Conservation (phyloP, 257 asterid genomes). For the Rhazya stricta region DNA sequence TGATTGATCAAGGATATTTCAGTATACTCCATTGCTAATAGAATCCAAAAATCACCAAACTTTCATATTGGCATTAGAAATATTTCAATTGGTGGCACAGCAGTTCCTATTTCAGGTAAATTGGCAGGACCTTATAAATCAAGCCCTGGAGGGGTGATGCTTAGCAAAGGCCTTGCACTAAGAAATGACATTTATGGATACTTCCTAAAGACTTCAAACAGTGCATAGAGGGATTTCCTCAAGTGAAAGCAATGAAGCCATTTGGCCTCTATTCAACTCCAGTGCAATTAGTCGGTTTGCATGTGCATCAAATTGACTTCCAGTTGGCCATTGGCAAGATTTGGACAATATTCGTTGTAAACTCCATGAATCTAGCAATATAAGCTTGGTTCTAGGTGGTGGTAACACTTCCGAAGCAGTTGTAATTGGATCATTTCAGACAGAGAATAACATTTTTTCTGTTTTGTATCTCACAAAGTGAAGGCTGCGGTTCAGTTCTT, state of each 20-base stretch:
- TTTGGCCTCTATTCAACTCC: conserved; percentile 19
- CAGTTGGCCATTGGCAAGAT: too few relatives aligned
- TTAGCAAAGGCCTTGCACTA: conserved; percentile 23
- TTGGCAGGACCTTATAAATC: too few relatives aligned
- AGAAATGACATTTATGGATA: conserved; percentile 14
- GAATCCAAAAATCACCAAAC: conserved; percentile 24
- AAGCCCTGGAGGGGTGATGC: conserved; percentile 23
- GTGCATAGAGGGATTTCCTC: conserved; percentile 25
- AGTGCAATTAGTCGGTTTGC: conserved; percentile 14
- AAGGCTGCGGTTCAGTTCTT: conserved; percentile 32
- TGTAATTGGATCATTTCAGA: conserved; percentile 29
- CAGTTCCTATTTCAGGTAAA: conserved; percentile 11
- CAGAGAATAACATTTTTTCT: conserved; percentile 35
- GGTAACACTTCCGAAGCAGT: conserved; percentile 16
- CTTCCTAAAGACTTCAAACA: conserved; percentile 13
- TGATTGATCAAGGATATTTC: conserved; percentile 20
- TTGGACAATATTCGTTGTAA: too few relatives aligned
- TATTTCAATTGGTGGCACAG: conserved; percentile 19
- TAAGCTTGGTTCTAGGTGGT: conserved; percentile 33
- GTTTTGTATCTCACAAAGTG: conserved; percentile 28
- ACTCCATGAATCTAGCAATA: too few relatives aligned
- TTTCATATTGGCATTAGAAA: conserved; percentile 27
- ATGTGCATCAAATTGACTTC: too few relatives aligned
- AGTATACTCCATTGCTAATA: conserved; percentile 35
- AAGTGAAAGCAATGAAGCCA: conserved; percentile 21